A percentile compares a stretch with the other conserved stretches of the same genome.
Evolutionary conservation across 1,284 basidiomycete genomes (phyloP).

Genomic region (Heterobasidion parviporum): DNA sequence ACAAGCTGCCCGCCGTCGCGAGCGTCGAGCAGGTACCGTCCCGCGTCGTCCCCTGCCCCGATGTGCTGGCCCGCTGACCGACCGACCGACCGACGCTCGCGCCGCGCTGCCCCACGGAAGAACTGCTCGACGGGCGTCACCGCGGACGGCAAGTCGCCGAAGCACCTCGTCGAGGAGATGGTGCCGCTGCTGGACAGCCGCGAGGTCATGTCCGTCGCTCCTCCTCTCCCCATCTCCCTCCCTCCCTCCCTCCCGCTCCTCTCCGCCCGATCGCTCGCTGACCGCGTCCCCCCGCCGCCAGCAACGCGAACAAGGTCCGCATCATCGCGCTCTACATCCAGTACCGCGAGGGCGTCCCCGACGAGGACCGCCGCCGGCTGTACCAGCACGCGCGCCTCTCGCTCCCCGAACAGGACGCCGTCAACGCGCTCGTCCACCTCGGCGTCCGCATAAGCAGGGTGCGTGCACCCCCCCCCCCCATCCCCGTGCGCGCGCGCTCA

Average conservation of each 20-base stretch:
- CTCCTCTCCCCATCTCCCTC: neutral
- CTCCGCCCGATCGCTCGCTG: neutral
- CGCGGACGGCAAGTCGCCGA: slow-evolving; percentile 84
- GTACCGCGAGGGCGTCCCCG: slow-evolving; percentile 93
- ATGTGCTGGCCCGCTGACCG: too few species aligned
- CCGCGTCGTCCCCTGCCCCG: neutral
- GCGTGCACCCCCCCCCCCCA: slow-evolving; percentile 16
- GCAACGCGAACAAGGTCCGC: slow-evolving; percentile 89
- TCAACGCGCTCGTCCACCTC: slow-evolving; percentile 81
- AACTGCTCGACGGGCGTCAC: slow-evolving; percentile 89
- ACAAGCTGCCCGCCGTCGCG: slow-evolving; percentile 80
- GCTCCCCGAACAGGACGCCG: slow-evolving; percentile 87
- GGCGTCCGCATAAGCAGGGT: slow-evolving; percentile 85
- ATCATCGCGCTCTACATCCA: slow-evolving; percentile 96
- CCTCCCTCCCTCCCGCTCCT: neutral
- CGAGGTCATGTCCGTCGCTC: slow-evolving; percentile 59
- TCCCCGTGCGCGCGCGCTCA: neutral
- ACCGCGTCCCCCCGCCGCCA: slow-evolving; percentile 19
- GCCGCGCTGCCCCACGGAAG: slow-evolving; percentile 26
- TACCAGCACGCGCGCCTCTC: slow-evolving; percentile 95
- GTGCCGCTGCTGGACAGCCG: slow-evolving; percentile 89
- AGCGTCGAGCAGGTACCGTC: slow-evolving; percentile 82
- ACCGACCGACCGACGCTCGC: too few species aligned
- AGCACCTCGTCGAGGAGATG: slow-evolving; percentile 96
- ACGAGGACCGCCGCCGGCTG: slow-evolving; percentile 89